Conservation (phyloP, 306 rosid species). For the Lathyrus oleraceus region DNA sequence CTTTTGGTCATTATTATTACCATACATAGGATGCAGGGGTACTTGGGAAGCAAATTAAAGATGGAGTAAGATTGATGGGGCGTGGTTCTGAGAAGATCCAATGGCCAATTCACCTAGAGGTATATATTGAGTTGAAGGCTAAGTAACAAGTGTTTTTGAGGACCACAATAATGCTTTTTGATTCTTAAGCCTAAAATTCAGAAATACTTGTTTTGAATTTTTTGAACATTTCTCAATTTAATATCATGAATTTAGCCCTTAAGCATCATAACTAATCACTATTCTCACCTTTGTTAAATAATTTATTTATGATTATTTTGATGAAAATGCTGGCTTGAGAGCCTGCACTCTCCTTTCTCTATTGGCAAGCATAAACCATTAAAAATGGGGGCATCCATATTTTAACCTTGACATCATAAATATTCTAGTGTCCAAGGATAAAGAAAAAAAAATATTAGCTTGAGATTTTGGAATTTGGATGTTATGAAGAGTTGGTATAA, state of each 20-base stretch:
- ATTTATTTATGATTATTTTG: neutral
- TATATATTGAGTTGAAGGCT: constrained; percentile 35
- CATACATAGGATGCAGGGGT: constrained; percentile 83
- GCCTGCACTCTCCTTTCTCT: constrained; percentile 19
- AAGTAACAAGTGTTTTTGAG: constrained; percentile 23
- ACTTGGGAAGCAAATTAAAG: constrained; percentile 87
- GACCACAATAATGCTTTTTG: constrained; percentile 3
- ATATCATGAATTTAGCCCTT: constrained; percentile 11
- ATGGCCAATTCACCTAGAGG: constrained; percentile 98
- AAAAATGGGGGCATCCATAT: neutral
- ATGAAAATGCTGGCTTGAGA: constrained; percentile 17
- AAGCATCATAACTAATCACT: constrained; percentile 10
- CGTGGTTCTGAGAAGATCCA: constrained; percentile 87
- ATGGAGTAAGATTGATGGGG: constrained; percentile 94
- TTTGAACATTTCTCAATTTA: constrained; percentile 12
- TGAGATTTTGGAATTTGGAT: neutral
- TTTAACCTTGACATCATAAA: neutral
- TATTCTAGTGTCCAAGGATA: constrained; percentile 9
- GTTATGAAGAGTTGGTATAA: neutral
- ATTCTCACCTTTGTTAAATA: neutral
- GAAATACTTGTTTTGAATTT: neutral
- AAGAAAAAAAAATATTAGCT: neutral
- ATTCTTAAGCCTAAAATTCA: neutral
- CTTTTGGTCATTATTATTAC: constrained; percentile 35
- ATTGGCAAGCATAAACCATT: neutral